Base-by-base conservation (phyloP, 1,284 basidiomycete species). In the Wolfiporia cocos region DNA sequence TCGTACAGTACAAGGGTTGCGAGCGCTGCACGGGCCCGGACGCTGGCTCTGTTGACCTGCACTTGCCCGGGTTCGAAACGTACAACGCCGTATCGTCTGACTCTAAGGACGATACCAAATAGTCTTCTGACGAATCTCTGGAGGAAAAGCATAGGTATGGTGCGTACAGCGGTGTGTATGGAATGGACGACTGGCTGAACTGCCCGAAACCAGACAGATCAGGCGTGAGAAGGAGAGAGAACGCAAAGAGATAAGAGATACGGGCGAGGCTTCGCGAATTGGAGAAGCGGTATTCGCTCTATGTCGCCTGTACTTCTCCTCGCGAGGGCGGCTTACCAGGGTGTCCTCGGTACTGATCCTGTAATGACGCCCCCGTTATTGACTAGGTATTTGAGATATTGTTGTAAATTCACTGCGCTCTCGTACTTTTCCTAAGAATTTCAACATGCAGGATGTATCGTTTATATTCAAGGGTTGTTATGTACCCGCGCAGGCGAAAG, bases 1-100 rank as follows among this genome's bases (percentile, higher is more conserved):
- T 86, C 36, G 71, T 86, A 22, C 66, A 89, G 10, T 89, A 77
- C 69, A 84, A 80, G 57, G 86, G 86, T 34, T 74, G 73, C 32
- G 78, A 86, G 60, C 76, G 82, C 32, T 78, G 81, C 47, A 81
- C 85, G 19, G 86, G 86, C 2, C 65, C 68, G 6, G 61, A 63
- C 30, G 63, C 66, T 0, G 83, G 84, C 30, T 52, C 62, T 0
- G 53, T 76, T 26, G 82, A 86, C 52, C 61, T 67, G 43, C 64
- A 70, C 40, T 64, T 83, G 20, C 71, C 73, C 10, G 64, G 67
- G 22, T 68, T 72, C 43, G 66, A 73, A 24, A 65, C 68, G 10
- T 61, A 67, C 28, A 65, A 69, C 20, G 21, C 34, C 36, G 62
- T 65, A 30, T 47, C 48, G 34, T 54, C 54, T 20, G 41, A 48